Percentiles rank a stretch among this genome's conserved stretches.
These are phyloP conservation scores for Trichoderma gracile DNA, from an alignment of 2,329 filamentous ascomycete genomes.

Conservation along the genomic window DNA sequence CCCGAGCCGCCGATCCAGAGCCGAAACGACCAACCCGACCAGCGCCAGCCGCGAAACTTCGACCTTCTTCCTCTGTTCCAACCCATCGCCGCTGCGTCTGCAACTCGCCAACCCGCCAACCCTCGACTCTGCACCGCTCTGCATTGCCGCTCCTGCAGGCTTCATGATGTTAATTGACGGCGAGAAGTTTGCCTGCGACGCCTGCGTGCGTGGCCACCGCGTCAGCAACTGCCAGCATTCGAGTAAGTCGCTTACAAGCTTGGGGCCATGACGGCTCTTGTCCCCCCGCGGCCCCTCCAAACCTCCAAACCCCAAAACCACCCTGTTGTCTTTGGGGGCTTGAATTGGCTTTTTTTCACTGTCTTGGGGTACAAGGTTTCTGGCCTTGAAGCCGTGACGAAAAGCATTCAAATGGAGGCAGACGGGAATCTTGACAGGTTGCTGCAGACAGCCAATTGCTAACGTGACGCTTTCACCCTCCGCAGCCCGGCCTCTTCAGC, in stretches of 20 bases:
- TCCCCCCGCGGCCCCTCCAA: constrained; percentile 15
- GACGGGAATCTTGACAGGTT: neutral
- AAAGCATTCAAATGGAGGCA: neutral
- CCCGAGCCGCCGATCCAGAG: constrained; percentile 25
- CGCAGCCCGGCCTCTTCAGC: constrained; percentile 82
- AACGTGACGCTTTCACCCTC: neutral
- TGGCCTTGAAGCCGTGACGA: neutral
- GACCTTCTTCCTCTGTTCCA: neutral
- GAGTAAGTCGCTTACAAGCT: constrained; percentile 60
- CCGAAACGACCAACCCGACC: constrained; percentile 19
- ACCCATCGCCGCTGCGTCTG: constrained; percentile 18
- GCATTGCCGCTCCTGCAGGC: neutral
- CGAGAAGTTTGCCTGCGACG: constrained; percentile 97
- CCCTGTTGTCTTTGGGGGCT: constrained; percentile 3
- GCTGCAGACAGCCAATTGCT: neutral
- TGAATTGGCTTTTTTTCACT: constrained; percentile 11
- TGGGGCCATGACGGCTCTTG: neutral
- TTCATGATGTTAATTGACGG: constrained; percentile 78
- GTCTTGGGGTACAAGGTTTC: neutral
- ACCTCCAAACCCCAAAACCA: constrained; percentile 12
- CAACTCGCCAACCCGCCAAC: neutral
- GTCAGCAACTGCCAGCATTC: constrained; percentile 98
- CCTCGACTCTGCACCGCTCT: neutral
- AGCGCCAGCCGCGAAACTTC: constrained; percentile 16
- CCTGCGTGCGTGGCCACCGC: constrained; percentile 96